A percentile compares a stretch with the other conserved stretches of the same genome.
Evolutionary conservation across 768 basidiomycete genomes (phyloP).

Genomic region (Boletus sensibilis): DNA sequence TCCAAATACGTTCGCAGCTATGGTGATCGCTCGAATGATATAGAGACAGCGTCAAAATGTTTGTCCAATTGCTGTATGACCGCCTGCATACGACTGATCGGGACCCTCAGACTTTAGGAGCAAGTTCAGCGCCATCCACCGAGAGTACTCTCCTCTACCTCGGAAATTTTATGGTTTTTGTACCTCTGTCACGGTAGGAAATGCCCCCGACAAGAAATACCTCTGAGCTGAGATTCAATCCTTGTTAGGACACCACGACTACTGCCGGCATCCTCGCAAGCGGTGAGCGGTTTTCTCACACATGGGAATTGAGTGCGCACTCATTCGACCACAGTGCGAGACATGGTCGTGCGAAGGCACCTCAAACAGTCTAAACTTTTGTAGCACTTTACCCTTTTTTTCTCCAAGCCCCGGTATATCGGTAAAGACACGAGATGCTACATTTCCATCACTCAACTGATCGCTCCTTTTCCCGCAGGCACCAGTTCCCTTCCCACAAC

Average conservation of each 20-base stretch:
- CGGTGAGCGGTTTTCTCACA: slow-evolving; percentile 42
- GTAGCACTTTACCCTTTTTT: slow-evolving; percentile 30
- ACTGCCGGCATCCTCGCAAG: slow-evolving; percentile 77
- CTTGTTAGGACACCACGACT: slow-evolving; percentile 59
- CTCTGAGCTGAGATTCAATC: neutral
- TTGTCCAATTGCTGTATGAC: slow-evolving; percentile 22
- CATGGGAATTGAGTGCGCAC: neutral
- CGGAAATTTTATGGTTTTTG: slow-evolving; percentile 78
- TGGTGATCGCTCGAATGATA: slow-evolving; percentile 64
- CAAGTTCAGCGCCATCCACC: slow-evolving; percentile 74
- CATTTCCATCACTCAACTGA: neutral
- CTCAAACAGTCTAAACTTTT: slow-evolving; percentile 70
- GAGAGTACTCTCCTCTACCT: slow-evolving; percentile 71
- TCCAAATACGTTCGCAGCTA: slow-evolving; percentile 72
- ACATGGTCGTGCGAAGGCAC: slow-evolving; percentile 81
- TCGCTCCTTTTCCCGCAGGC: neutral
- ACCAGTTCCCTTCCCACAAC: slow-evolving; percentile 1
- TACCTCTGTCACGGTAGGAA: slow-evolving; percentile 66
- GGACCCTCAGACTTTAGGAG: slow-evolving; percentile 56
- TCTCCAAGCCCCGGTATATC: neutral
- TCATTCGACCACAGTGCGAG: slow-evolving; percentile 51
- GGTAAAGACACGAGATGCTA: slow-evolving; percentile 2
- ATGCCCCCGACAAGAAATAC: neutral
- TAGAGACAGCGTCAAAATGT: slow-evolving; percentile 70
- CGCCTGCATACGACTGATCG: neutral